These are phyloP conservation scores for Bruguiera hainesii DNA, from an alignment of 441 rosid species.

Conservation along the genomic window DNA sequence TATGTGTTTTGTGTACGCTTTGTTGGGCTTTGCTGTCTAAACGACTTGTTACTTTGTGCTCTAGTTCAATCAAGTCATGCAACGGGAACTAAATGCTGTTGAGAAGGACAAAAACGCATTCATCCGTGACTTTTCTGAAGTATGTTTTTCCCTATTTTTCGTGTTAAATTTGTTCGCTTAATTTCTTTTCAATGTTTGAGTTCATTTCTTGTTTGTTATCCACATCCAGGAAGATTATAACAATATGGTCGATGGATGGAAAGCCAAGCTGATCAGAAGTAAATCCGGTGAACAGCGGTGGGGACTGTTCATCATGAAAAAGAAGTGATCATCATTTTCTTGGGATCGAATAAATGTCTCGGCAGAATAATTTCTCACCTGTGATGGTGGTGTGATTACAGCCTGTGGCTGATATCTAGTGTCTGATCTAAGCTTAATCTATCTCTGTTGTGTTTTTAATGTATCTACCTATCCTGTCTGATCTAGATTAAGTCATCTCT, in stretches of 20 bases:
- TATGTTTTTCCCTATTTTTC: slow-evolving; percentile 20
- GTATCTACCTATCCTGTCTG: no score
- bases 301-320: slow-evolving; percentile 85
- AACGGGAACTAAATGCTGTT: slow-evolving; percentile 49
- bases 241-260: slow-evolving; percentile 92
- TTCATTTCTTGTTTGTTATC: background rate
- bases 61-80: slow-evolving; percentile 75
- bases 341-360: background rate
- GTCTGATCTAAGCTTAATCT: background rate
- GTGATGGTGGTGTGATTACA: background rate
- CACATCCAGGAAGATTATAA: slow-evolving; percentile 73
- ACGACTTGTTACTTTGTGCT: slow-evolving; percentile 12
- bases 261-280: slow-evolving; percentile 73
- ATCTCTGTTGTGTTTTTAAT: background rate
- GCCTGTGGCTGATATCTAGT: background rate
- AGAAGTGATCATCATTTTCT: slow-evolving; percentile 17
- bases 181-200: background rate
- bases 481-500: no score
- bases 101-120: slow-evolving; percentile 72
- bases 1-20: background rate
- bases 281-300: slow-evolving; percentile 78
- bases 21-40: background rate
- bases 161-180: background rate
- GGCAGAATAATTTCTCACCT: background rate
- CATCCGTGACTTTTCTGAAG: slow-evolving; percentile 69